Base-by-base conservation (phyloP, 768 basidiomycete species). In the Termitomyces sp. region DNA sequence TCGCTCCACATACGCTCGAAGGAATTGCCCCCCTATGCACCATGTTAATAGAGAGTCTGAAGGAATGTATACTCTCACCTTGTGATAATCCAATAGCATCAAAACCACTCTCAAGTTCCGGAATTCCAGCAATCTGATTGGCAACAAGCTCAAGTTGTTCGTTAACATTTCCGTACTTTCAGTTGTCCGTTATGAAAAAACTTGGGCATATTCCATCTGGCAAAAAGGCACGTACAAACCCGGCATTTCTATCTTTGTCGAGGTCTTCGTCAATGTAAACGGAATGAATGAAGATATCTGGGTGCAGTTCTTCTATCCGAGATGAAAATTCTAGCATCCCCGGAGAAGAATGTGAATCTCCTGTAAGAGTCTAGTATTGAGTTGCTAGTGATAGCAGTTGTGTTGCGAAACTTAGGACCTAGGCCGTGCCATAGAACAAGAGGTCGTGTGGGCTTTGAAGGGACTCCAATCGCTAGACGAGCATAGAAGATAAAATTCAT, bases 51-150 rank as follows among this genome's bases (percentile, higher is more conserved):
- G 5, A 42, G 23, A 38, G 33, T 33, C 11, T 50, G 41, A n/a
- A n/a, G 11, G 23, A 4, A 7, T 32, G 18, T 23, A 11, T 13
- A n/a, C 20, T 29, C 68, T 29, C 39, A 77, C 87, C 91, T 79
- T 94, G 92, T 1, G 91, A 94, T 68, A 94, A 86, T 1, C 92
- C 92, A 49, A 94, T 84, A 15, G 88, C 92, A 64, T 93, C 91
- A 60, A 94, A 94, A 3, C 92, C 92, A 27, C 63, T 63, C 45
- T 73, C 57, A 15, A 94, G 78, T 61, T 92, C 84, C 1, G 82
- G 76, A 32, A 94, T 78, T 1, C 69, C 75, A 29, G 75, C 70
- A 3, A 94, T 71, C 64, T 94, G 89, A 27, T 76, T 72, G 13
- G 86, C 77, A 6, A 88, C 91, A 29, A 77, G 36, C 20, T 74